Evolutionary conservation across 305 asterid genomes (phyloP).

Genomic region (Solanum chacoense): DNA sequence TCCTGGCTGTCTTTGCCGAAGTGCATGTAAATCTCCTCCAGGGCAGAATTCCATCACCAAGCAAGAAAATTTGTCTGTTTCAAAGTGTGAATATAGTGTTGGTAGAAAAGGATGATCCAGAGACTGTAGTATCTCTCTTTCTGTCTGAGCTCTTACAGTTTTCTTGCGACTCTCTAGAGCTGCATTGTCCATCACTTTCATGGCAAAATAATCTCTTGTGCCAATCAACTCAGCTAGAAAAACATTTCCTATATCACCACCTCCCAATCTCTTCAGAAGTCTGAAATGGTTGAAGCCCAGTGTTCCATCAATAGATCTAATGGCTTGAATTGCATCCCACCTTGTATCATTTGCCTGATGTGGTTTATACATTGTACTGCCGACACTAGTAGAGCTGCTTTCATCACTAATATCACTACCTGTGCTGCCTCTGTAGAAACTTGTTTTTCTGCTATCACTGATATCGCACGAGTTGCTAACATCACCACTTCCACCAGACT

Average conservation of each 20-base stretch:
- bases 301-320: slow-evolving; percentile 27
- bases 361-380: slow-evolving; percentile 34
- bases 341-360: slow-evolving; percentile 40
- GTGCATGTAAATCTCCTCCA: slow-evolving; percentile 51
- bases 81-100: slow-evolving; percentile 42
- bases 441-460: slow-evolving; percentile 56
- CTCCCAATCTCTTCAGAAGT: slow-evolving; percentile 33
- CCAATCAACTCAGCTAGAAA: slow-evolving; percentile 40
- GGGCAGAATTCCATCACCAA: slow-evolving; percentile 55
- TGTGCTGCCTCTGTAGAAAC: slow-evolving; percentile 63
- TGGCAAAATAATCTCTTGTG: slow-evolving; percentile 37
- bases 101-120: slow-evolving; percentile 57
- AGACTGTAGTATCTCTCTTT: slow-evolving; percentile 44
- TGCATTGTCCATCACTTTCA: slow-evolving; percentile 49
- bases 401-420: slow-evolving; percentile 48
- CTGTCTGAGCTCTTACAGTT: slow-evolving; percentile 46
- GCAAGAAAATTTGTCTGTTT: slow-evolving; percentile 39
- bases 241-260: slow-evolving; percentile 52
- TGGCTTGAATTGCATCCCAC: slow-evolving; percentile 48
- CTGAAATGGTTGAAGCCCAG: slow-evolving; percentile 36
- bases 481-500: slow-evolving; percentile 57
- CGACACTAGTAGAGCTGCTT: slow-evolving; percentile 38
- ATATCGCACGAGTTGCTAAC: slow-evolving; percentile 53
- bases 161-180: slow-evolving; percentile 37
- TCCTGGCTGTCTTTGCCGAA: slow-evolving; percentile 49